A percentile compares a stretch with the other conserved stretches of the same genome.
Conservation (phyloP, 1,284 basidiomycete species). For the Malassezia cuniculi region DNA sequence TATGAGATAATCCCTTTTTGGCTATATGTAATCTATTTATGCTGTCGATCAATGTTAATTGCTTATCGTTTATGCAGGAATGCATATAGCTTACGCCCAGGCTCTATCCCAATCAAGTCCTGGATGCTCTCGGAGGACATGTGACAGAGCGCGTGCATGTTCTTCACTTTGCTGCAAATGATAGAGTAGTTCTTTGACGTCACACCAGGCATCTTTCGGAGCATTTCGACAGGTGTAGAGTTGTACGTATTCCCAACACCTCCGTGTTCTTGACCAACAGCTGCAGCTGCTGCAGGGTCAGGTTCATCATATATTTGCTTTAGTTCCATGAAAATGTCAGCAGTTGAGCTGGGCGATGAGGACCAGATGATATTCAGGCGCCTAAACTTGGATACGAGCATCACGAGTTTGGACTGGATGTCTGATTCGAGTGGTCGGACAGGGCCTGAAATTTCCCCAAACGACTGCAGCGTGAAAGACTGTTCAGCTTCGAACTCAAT, state of each 20-base stretch:
- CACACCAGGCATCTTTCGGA: constrained; percentile 53
- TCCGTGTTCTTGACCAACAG: constrained; percentile 14
- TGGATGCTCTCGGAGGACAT: constrained; percentile 57
- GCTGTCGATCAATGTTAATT: too few species aligned
- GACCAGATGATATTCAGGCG: constrained; percentile 91
- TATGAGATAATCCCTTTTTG: too few species aligned
- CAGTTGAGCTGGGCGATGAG: constrained; percentile 79
- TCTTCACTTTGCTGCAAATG: constrained; percentile 66
- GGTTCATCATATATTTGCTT: constrained; percentile 76
- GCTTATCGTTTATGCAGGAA: too few species aligned
- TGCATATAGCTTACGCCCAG: constrained; percentile 63
- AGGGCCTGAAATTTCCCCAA: constrained; percentile 7
- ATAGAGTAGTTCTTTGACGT: constrained; percentile 71
- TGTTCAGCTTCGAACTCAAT: constrained; percentile 98
- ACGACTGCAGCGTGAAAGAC: constrained; percentile 58
- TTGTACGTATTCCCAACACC: constrained; percentile 15
- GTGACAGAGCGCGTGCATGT: constrained; percentile 63
- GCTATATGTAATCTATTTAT: too few species aligned
- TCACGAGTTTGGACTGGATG: constrained; percentile 76
- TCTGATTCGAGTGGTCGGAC: constrained; percentile 44
- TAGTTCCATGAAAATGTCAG: constrained; percentile 83
- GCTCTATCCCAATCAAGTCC: constrained; percentile 66
- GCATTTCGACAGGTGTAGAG: constrained; percentile 46
- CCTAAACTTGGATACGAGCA: constrained; percentile 78
- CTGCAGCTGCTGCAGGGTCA: constrained; percentile 66